These are phyloP conservation scores for Penicillium sp. DNA, from an alignment of 2,329 filamentous ascomycete genomes.

Conservation along the genomic window DNA sequence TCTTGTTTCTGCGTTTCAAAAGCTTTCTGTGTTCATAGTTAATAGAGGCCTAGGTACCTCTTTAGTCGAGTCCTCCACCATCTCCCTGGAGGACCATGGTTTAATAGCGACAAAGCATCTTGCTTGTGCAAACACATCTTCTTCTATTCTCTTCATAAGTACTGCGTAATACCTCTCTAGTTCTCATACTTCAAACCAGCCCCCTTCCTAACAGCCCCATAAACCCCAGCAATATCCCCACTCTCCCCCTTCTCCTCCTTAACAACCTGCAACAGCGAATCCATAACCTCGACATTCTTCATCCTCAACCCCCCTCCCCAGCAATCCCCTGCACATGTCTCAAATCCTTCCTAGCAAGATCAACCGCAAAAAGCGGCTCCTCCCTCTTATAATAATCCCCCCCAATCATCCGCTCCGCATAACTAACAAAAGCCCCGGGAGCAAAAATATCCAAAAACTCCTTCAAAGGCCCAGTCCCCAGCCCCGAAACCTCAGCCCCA, in stretches of 20 bases:
- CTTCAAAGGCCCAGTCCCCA: slow-evolving; percentile 68
- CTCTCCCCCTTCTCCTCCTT: slow-evolving; percentile 65
- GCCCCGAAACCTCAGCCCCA: slow-evolving; percentile 73
- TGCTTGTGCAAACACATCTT: not conserved
- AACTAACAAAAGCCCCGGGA: slow-evolving; percentile 69
- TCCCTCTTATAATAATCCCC: slow-evolving; percentile 74
- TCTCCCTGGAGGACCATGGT: slow-evolving; percentile 8
- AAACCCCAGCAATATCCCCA: slow-evolving; percentile 78
- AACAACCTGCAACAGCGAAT: slow-evolving; percentile 65
- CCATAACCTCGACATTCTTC: slow-evolving; percentile 62
- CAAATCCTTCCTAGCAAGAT: slow-evolving; percentile 78
- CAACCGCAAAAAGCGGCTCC: slow-evolving; percentile 76
- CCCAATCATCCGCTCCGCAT: slow-evolving; percentile 67
- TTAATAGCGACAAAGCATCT: slow-evolving; percentile 7
- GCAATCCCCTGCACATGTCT: slow-evolving; percentile 69
- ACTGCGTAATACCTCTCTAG: slow-evolving; percentile 23
- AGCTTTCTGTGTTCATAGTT: slow-evolving; percentile 18
- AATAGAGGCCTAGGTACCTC: slow-evolving; percentile 11
- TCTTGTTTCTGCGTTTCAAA: slow-evolving; percentile 2
- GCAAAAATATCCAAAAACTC: slow-evolving; percentile 70
- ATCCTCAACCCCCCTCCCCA: slow-evolving; percentile 59
- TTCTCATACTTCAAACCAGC: slow-evolving; percentile 72
- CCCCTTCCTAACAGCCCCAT: slow-evolving; percentile 72
- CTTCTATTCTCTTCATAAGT: not conserved
- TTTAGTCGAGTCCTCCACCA: slow-evolving; percentile 9